These are phyloP conservation scores for Hygrocybe coccinea DNA, from an alignment of 768 basidiomycete species.

Conservation along the genomic window DNA sequence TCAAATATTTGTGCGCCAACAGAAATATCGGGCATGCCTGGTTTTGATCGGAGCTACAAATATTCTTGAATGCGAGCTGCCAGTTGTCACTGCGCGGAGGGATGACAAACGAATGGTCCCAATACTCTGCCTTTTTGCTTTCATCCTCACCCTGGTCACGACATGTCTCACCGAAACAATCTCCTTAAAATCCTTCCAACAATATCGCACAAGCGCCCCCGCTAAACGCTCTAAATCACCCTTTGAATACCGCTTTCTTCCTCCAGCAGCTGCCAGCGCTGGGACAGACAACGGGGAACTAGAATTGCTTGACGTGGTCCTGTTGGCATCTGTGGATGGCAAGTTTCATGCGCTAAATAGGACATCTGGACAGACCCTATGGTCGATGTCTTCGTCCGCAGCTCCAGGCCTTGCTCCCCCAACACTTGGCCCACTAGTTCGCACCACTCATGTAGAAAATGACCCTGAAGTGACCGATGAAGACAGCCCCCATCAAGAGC, in stretches of 20 bases:
- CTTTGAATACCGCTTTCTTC: slow-evolving; percentile 16
- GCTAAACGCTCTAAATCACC: slow-evolving; percentile 21
- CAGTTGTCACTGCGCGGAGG: slow-evolving; percentile 3
- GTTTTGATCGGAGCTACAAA: background rate
- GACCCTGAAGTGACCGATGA: slow-evolving; percentile 57
- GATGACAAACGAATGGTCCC: slow-evolving; percentile 36
- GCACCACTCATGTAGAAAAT: slow-evolving; percentile 57
- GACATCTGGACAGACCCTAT: slow-evolving; percentile 72
- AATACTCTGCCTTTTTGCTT: slow-evolving; percentile 20
- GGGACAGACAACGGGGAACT: slow-evolving; percentile 38
- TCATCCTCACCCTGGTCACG: slow-evolving; percentile 20
- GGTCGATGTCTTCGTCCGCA: slow-evolving; percentile 77
- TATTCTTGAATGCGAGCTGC: too few species aligned
- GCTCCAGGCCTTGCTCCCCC: slow-evolving; percentile 41
- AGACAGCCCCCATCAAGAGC: slow-evolving; percentile 52
- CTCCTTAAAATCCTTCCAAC: slow-evolving; percentile 23
- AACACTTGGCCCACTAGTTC: slow-evolving; percentile 68
- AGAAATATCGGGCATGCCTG: slow-evolving; percentile 55
- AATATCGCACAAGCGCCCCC: slow-evolving; percentile 23
- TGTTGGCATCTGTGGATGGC: slow-evolving; percentile 91
- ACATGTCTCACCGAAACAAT: slow-evolving; percentile 31
- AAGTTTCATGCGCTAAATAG: slow-evolving; percentile 92
- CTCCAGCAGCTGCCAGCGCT: slow-evolving; percentile 13
- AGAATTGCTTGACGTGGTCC: slow-evolving; percentile 73
- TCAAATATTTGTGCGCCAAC: slow-evolving; percentile 84